Evolutionary conservation across 306 rosid genomes (phyloP), one percentile per base, ranked within the genome.

Genomic region (Ochetophila trinervis): DNA sequence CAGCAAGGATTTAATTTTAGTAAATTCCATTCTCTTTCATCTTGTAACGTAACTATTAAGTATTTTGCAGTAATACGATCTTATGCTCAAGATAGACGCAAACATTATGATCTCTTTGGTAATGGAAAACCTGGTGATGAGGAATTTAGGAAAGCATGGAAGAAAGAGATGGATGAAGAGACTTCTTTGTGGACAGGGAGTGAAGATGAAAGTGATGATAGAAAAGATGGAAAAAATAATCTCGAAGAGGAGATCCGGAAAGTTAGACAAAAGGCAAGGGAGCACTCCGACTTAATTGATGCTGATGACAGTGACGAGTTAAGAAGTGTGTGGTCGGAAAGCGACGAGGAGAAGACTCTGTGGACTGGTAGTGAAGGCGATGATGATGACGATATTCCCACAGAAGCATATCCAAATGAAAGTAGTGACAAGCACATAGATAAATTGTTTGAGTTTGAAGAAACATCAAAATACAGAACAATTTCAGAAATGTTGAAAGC

Each of bases 311-410:
- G 93, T 56, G 93, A 91, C 65, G 97, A 88, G 69, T 68, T 91
- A 79, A 70, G 79, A 74, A 91, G 97, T 73, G 89, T 91, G 34
- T 88, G 91, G 93, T 91, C 95, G 4, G 93, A 83, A 68, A 88
- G 91, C 64, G 97, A 91, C 53, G 95, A 82, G 62, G 97, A 91
- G 79, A 91, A 86, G 80, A 86, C 95, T n/a, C 72, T 88, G 6
- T 91, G 95, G 95, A 91, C 93, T 6, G 93, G 95, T 18, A 88
- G 88, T 69, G 97, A 91, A 69, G 85, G 83, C 64, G 97, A 91
- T 18, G 88, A 78, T 1, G 97, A 88, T 0, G 80, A 82, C 1
- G 95, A 91, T 71, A 68, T 84, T 77, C 95, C 93, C 14, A 86
- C 91, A 4, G 91, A 88, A 78, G 89, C 97, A 55, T 84, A 84